Percentiles rank a stretch among this genome's conserved stretches.
These are phyloP conservation scores for Mycena belliarum DNA, from an alignment of 768 basidiomycete species.

Conservation along the genomic window DNA sequence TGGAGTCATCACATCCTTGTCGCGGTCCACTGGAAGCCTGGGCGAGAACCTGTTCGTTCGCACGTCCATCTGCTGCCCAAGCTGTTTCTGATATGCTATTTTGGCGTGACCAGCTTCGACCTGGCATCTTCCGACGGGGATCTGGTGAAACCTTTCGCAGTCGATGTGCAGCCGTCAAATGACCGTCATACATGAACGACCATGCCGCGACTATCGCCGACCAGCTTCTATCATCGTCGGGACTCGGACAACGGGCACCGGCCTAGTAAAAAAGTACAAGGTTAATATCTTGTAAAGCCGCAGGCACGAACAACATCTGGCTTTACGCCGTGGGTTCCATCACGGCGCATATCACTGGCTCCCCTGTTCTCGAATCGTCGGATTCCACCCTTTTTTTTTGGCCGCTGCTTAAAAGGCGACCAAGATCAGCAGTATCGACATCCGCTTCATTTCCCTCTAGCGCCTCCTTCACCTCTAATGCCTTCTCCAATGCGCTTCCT, in stretches of 20 bases:
- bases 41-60: no score
- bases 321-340: slow-evolving; percentile 3
- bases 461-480: slow-evolving; percentile 1
- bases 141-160: not conserved
- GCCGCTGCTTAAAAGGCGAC: slow-evolving; percentile 5
- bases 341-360: not conserved
- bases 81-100: no score
- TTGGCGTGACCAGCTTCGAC: no score
- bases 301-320: slow-evolving; percentile 17
- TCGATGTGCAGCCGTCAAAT: slow-evolving; percentile 7
- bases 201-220: no score
- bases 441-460: not conserved
- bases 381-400: not conserved
- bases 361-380: not conserved
- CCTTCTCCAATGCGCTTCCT: slow-evolving; percentile 17
- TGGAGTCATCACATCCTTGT: no score
- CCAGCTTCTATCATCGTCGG: slow-evolving; percentile 1
- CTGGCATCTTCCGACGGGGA: not conserved
- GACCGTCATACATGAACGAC: not conserved
- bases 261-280: slow-evolving; percentile 12
- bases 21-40: no score
- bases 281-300: slow-evolving; percentile 15
- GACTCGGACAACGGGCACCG: slow-evolving; percentile 12
- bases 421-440: not conserved
- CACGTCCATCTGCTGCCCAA: no score